These are phyloP conservation scores for Lagerstroemia fauriei DNA, from an alignment of 441 rosid genomes.

Conservation along the genomic window DNA sequence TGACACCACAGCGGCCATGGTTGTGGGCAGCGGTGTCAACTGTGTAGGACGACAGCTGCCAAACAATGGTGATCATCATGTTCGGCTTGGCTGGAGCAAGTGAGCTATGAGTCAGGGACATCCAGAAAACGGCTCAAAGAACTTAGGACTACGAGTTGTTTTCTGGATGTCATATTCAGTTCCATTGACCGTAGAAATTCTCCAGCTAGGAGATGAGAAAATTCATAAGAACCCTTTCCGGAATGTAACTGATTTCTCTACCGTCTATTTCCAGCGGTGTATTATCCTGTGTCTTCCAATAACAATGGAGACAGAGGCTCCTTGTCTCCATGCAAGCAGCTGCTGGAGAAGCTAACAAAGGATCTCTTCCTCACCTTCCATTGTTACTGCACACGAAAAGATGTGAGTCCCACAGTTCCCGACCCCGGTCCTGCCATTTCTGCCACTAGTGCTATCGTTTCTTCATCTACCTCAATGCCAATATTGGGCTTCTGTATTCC, in stretches of 20 bases:
- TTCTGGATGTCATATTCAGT: not conserved
- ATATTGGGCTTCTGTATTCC: not conserved
- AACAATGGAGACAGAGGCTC: not conserved
- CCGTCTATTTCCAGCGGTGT: not conserved
- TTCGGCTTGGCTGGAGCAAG: not conserved
- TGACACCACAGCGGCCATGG: too few relatives aligned
- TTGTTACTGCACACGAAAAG: conserved; percentile 88
- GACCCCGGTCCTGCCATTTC: not conserved
- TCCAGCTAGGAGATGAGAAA: not conserved
- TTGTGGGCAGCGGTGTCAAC: too few relatives aligned
- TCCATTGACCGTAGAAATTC: not conserved
- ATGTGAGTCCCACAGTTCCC: conserved; percentile 41
- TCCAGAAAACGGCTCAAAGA: not conserved
- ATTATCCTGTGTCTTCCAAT: not conserved
- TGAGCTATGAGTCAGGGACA: not conserved
- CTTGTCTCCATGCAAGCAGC: conserved; percentile 34
- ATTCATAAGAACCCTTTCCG: not conserved
- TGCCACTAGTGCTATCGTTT: not conserved
- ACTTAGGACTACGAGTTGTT: not conserved
- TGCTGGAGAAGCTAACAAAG: conserved; percentile 45
- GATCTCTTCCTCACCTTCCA: conserved; percentile 74
- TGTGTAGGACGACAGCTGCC: too few relatives aligned
- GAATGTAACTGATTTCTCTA: not conserved
- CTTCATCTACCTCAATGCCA: not conserved
- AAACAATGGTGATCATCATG: not conserved